Evolutionary conservation across 2,329 filamentous ascomycete species (phyloP).

Genomic region (Colletotrichum incanum): DNA sequence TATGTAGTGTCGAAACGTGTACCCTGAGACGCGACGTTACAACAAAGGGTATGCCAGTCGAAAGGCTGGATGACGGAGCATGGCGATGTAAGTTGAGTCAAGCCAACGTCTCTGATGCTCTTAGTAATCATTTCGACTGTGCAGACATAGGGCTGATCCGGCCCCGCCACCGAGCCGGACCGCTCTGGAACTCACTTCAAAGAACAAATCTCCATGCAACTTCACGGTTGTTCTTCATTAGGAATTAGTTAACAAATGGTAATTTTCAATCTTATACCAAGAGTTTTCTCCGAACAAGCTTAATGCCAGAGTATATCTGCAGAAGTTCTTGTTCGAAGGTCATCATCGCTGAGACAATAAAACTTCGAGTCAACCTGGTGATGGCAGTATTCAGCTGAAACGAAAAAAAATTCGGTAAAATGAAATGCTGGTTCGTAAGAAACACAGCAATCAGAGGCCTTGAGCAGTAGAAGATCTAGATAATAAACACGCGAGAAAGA

Average conservation of each 20-base stretch:
- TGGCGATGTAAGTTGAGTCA: slow-evolving; percentile 4
- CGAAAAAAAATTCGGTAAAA: too few relatives aligned
- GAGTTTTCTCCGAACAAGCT: neutral
- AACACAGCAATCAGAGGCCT: too few relatives aligned
- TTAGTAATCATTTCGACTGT: slow-evolving; percentile 18
- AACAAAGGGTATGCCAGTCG: neutral
- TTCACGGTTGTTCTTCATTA: neutral
- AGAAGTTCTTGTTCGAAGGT: neutral
- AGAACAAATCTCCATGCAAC: neutral
- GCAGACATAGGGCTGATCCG: neutral
- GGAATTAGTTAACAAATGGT: neutral
- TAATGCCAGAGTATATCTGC: neutral
- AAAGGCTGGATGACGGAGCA: neutral
- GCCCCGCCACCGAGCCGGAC: slow-evolving; percentile 17
- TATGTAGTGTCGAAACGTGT: neutral
- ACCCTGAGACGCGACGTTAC: neutral
- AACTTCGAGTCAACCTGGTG: neutral
- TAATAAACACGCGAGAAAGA: neutral
- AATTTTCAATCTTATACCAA: neutral
- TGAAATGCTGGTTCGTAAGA: too few relatives aligned
- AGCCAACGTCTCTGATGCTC: neutral
- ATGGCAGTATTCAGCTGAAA: neutral
- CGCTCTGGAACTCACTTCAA: neutral
- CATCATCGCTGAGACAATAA: neutral
- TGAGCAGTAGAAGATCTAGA: neutral